Evolutionary conservation across 352 stramenopile species (phyloP).

Genomic region (Phytophthora crassamura): DNA sequence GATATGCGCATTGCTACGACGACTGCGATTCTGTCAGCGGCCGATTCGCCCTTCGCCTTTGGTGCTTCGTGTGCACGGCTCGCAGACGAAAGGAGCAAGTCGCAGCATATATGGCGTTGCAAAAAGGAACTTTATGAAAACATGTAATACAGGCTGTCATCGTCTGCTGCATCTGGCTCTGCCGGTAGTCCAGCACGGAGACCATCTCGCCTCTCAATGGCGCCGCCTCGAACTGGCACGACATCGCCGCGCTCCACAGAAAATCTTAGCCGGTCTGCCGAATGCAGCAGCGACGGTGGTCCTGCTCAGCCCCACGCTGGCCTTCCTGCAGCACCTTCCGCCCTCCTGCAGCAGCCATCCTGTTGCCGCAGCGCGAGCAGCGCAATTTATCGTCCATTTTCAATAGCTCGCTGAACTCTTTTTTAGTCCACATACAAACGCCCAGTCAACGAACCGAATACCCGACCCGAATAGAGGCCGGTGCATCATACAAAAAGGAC

Average conservation of each 20-base stretch:
- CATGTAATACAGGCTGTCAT: no score
- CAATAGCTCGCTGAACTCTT: slow-evolving; percentile 13
- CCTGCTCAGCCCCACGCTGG: not conserved
- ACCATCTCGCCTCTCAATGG: slow-evolving; percentile 2
- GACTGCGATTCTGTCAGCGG: no score
- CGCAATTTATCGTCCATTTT: slow-evolving; percentile 19
- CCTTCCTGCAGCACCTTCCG: slow-evolving; percentile 10
- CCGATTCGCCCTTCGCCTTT: no score
- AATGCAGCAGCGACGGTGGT: slow-evolving; percentile 24
- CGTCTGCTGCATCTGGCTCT: not conserved
- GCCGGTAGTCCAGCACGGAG: slow-evolving; percentile 11
- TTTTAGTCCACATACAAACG: slow-evolving; percentile 15
- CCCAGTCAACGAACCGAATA: slow-evolving; percentile 30
- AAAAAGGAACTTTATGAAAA: no score
- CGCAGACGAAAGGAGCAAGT: no score
- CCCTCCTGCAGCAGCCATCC: no score
- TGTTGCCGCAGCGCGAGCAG: no score
- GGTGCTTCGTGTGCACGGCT: no score
- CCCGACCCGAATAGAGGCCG: slow-evolving; percentile 29
- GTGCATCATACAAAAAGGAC: slow-evolving; percentile 18
- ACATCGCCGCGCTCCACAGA: slow-evolving; percentile 11
- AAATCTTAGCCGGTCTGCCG: slow-evolving; percentile 23
- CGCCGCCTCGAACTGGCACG: slow-evolving; percentile 19
- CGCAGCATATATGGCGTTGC: no score
- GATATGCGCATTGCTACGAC: no score